These are phyloP conservation scores for Trifolium subterraneum DNA, from an alignment of 306 rosid genomes.

Conservation along the genomic window DNA sequence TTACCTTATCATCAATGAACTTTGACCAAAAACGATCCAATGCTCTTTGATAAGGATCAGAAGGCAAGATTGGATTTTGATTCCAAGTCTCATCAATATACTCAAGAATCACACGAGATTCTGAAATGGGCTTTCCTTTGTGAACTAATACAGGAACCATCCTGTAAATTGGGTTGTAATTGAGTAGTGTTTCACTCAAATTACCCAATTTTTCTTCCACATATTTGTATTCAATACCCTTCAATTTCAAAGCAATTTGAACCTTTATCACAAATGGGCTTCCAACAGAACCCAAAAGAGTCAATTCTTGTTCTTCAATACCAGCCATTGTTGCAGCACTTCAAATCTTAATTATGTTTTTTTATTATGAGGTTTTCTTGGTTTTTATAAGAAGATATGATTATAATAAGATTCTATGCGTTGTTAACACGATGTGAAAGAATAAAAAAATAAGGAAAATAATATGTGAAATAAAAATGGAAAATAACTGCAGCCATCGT, in stretches of 20 bases:
- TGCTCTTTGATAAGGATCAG: constrained; percentile 53
- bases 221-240: constrained; percentile 55
- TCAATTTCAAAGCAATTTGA: constrained; percentile 58
- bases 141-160: constrained; percentile 62
- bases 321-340: constrained; percentile 30
- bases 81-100: constrained; percentile 63
- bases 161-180: constrained; percentile 63
- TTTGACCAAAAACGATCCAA: constrained; percentile 69
- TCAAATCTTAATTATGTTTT: not conserved
- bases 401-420: not conserved
- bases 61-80: constrained; percentile 50
- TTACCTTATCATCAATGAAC: constrained; percentile 68
- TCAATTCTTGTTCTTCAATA: constrained; percentile 41
- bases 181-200: constrained; percentile 54
- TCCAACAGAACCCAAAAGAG: constrained; percentile 46
- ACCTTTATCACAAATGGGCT: constrained; percentile 60
- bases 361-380: not conserved
- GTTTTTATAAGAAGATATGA: not conserved
- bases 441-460: not conserved
- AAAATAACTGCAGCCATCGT: not conserved
- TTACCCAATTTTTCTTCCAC: constrained; percentile 44
- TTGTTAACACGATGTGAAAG: not conserved
- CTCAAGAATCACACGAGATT: constrained; percentile 63
- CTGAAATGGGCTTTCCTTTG: constrained; percentile 53
- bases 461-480: not conserved